These are phyloP conservation scores for Arabis hirsuta DNA, from an alignment of 345 rosid genomes.

Conservation along the genomic window DNA sequence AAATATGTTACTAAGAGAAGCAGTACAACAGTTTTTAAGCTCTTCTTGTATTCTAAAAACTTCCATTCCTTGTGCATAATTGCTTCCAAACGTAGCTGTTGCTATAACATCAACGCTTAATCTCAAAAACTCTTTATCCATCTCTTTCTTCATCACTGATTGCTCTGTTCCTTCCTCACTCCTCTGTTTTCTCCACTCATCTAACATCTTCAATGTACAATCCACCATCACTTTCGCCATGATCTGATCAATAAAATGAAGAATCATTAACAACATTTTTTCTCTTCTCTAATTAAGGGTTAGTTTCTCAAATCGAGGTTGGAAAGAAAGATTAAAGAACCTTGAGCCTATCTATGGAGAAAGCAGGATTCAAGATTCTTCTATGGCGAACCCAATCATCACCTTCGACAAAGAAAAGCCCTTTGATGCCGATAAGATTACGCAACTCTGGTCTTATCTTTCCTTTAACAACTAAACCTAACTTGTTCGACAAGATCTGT, in stretches of 20 bases:
- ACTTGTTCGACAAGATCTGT: slow-evolving; percentile 44
- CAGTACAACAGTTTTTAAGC: slow-evolving; percentile 37
- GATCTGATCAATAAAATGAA: slow-evolving; percentile 27
- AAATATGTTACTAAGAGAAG: slow-evolving; percentile 10
- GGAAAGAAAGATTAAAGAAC: slow-evolving; percentile 14
- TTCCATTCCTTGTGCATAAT: slow-evolving; percentile 47
- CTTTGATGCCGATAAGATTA: slow-evolving; percentile 40
- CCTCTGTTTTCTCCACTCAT: slow-evolving; percentile 44
- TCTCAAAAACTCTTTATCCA: slow-evolving; percentile 39
- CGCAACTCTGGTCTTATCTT: not conserved
- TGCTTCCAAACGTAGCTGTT: slow-evolving; percentile 54
- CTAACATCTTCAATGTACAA: slow-evolving; percentile 38
- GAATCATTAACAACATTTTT: not conserved
- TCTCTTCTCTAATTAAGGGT: not conserved
- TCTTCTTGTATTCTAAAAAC: slow-evolving; percentile 49
- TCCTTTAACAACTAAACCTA: slow-evolving; percentile 36
- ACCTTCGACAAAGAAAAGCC: slow-evolving; percentile 41
- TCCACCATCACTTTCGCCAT: slow-evolving; percentile 43
- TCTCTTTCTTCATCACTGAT: slow-evolving; percentile 15
- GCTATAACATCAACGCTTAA: slow-evolving; percentile 54
- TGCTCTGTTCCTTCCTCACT: slow-evolving; percentile 1
- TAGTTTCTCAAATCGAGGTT: not conserved
- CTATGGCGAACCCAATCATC: slow-evolving; percentile 46
- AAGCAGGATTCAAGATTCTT: slow-evolving; percentile 49
- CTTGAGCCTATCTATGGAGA: slow-evolving; percentile 51